phyloP scores from a whole-genome alignment of 192 early-diverging fungal species.

The Linnemannia zychae region DNA sequence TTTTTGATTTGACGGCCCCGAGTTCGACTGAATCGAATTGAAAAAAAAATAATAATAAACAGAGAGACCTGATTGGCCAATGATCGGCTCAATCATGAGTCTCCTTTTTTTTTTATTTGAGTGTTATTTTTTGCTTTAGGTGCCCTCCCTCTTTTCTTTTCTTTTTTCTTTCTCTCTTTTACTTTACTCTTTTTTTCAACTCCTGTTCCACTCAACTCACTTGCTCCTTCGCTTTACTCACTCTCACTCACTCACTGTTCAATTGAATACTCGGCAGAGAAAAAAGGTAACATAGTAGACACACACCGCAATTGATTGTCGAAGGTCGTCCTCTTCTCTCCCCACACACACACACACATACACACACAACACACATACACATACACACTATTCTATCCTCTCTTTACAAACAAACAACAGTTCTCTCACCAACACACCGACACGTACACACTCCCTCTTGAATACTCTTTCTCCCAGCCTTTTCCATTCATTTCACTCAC shows the following conservation, averaged over 20 bases:
- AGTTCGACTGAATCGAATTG: background rate
- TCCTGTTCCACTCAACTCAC: conserved; percentile 10
- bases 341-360: conserved; percentile 16
- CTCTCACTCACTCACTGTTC: conserved; percentile 9
- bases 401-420: background rate
- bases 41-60: background rate
- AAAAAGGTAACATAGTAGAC: conserved; percentile 7
- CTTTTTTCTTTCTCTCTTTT: conserved; percentile 2
- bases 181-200: background rate
- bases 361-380: conserved; percentile 3
- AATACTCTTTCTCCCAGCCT: background rate
- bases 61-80: conserved; percentile 15
- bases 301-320: background rate
- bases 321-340: background rate
- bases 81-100: background rate
- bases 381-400: background rate
- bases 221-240: background rate
- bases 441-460: too few species aligned
- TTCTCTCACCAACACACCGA: background rate
- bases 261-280: conserved; percentile 17
- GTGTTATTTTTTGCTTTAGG: background rate
- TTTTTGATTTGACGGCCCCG: background rate
- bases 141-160: conserved; percentile 4
- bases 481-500: background rate
- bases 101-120: background rate